Evolutionary conservation across 2,329 filamentous ascomycete species (phyloP).

Genomic region (Verticillium nonalfalfae): DNA sequence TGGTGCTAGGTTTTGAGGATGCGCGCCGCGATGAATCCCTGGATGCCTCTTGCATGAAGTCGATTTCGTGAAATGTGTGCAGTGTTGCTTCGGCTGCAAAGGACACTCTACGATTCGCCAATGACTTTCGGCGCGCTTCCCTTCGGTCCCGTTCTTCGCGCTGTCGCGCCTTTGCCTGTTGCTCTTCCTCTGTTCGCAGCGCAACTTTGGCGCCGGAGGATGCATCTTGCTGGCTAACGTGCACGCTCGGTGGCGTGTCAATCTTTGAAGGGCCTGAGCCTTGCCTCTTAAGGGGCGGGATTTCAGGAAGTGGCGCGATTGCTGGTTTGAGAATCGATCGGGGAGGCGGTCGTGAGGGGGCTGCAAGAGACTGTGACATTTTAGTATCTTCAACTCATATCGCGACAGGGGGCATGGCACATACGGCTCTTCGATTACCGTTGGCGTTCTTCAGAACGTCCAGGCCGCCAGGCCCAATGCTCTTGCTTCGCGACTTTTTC

Average conservation of each 20-base stretch:
- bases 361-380: constrained; percentile 46
- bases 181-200: constrained; percentile 62
- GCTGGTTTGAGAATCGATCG: constrained; percentile 78
- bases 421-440: constrained; percentile 76
- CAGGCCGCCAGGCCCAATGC: constrained; percentile 84
- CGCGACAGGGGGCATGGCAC: constrained; percentile 12
- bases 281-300: constrained; percentile 55
- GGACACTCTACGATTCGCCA: constrained; percentile 88
- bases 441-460: constrained; percentile 70
- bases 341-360: constrained; percentile 41
- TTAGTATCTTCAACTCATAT: constrained; percentile 8
- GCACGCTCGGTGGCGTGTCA: neutral
- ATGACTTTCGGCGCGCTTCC: constrained; percentile 85
- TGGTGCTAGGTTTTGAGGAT: constrained; percentile 45
- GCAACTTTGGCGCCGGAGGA: constrained; percentile 52
- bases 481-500: constrained; percentile 85
- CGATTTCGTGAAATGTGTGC: constrained; percentile 93
- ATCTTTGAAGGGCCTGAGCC: constrained; percentile 5
- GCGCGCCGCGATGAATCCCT: constrained; percentile 70
- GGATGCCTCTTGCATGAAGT: constrained; percentile 77
- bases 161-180: constrained; percentile 62
- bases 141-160: constrained; percentile 69
- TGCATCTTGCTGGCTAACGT: constrained; percentile 2
- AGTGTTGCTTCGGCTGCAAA: constrained; percentile 96
- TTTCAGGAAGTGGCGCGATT: constrained; percentile 59